Percentiles rank a stretch among this genome's conserved stretches.
phyloP scores from a whole-genome alignment of 306 rosid species.

The Citrullus colocynthis region DNA sequence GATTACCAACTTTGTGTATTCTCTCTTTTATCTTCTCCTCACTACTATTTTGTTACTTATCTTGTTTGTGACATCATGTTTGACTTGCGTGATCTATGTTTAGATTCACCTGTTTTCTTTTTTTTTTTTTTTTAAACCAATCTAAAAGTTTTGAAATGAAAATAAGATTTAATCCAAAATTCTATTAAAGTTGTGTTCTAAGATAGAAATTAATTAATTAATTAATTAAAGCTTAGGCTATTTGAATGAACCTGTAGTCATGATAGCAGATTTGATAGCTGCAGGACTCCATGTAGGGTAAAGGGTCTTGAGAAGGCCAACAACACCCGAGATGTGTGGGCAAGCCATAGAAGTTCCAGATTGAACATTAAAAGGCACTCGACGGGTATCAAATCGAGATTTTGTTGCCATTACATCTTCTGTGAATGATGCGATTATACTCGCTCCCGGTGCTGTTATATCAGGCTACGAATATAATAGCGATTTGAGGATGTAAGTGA shows the following conservation, averaged over 20 bases:
- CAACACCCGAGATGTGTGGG: slow-evolving; percentile 3
- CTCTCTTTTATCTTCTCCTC: too few relatives aligned
- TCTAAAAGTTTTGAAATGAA: too few relatives aligned
- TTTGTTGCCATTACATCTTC: neutral
- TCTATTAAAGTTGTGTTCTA: too few relatives aligned
- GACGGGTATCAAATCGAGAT: neutral
- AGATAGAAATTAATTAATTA: too few relatives aligned
- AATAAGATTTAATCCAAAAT: too few relatives aligned
- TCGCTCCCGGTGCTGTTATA: slow-evolving; percentile 1
- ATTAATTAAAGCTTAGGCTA: neutral
- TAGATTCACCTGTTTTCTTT: too few relatives aligned
- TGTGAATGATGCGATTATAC: neutral
- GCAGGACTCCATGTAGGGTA: slow-evolving; percentile 8
- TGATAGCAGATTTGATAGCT: slow-evolving; percentile 5
- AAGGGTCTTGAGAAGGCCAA: neutral
- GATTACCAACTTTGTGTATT: too few relatives aligned
- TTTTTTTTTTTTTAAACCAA: too few relatives aligned
- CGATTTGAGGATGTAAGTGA: neutral
- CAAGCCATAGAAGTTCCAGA: slow-evolving; percentile 10
- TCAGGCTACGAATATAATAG: neutral
- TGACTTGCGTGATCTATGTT: too few relatives aligned
- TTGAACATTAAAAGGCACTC: neutral
- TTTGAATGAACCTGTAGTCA: neutral
- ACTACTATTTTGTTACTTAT: too few relatives aligned
- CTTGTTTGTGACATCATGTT: too few relatives aligned